Evolutionary conservation across 495 filamentous ascomycete genomes (phyloP), one percentile per base, ranked within the genome.

Genomic region (Neurospora pannonica): DNA sequence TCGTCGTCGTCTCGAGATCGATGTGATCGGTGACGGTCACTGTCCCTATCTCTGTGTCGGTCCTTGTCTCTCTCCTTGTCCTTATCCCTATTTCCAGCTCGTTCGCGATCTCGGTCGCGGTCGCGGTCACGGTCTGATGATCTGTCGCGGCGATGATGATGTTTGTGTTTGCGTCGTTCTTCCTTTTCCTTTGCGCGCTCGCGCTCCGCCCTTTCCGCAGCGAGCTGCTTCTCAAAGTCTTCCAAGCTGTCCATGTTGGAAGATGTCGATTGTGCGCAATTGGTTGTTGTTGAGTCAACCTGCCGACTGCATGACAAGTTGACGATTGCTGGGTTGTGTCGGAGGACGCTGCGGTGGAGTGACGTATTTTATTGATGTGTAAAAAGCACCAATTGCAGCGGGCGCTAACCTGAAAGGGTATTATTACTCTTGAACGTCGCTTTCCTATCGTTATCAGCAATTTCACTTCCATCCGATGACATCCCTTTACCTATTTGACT

Each of bases 201-300:
- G 15, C 84, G 81, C 72, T 86, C 84, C 3, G 81, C 81, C 74
- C 85, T 88, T 73, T 88, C 87, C 28, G 85, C 85, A 0, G 86
- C 86, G 6, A 88, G 79, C 1, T 80, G n/a, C 74, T 88, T 88
- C 73, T 89, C 87, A 24, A 89, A 86, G 21, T 87, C 86, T 38
- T 88, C 85, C 3, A 88, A 82, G 73, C 85, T 80, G 75, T 87
- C 85, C 87, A 89, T 87, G 21, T 46, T 76, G 43, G 9, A 2
- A 19, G 69, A 13, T 39, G 1, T 34, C 15, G 38, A 42, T 13
- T 21, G 17, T 31, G 42, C 13, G 72, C 80, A 15, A 77, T 77
- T 1, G 70, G 19, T 69, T 37, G 28, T 24, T 71, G 37, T 5
- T 67, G 13, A 62, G 31, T n/a, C 54, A 34, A 67, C 43, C n/a